phyloP scores from a whole-genome alignment of 495 filamentous ascomycete genomes.

The Cladorrhinum samala region DNA sequence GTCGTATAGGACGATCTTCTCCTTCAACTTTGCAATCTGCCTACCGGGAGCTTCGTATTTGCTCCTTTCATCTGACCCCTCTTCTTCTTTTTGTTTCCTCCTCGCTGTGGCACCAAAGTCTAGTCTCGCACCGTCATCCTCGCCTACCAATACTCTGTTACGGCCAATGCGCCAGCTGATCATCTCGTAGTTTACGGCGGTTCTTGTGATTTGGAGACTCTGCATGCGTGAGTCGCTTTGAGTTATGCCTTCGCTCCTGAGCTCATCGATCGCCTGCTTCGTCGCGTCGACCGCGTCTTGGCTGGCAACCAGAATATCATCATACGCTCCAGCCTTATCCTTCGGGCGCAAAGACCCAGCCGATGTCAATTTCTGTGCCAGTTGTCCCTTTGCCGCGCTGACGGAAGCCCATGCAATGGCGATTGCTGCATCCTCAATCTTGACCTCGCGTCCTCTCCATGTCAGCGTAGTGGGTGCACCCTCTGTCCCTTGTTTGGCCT shows the following conservation, averaged over 20 bases:
- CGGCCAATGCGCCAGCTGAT: slow-evolving; percentile 92
- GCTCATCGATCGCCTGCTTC: slow-evolving; percentile 86
- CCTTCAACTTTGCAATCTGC: slow-evolving; percentile 73
- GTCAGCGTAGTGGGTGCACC: slow-evolving; percentile 68
- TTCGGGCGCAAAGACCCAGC: slow-evolving; percentile 49
- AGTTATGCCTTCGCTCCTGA: slow-evolving; percentile 73
- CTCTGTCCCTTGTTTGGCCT: slow-evolving; percentile 51
- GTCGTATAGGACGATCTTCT: slow-evolving; percentile 89
- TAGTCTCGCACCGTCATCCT: slow-evolving; percentile 63
- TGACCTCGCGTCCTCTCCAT: slow-evolving; percentile 84
- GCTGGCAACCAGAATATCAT: slow-evolving; percentile 80
- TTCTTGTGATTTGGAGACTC: slow-evolving; percentile 83
- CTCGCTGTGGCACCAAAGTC: slow-evolving; percentile 39
- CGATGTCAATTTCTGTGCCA: slow-evolving; percentile 58
- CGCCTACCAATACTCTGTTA: slow-evolving; percentile 79
- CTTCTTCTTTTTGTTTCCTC: slow-evolving; percentile 36
- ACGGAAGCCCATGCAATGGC: slow-evolving; percentile 59
- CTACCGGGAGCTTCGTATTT: slow-evolving; percentile 55
- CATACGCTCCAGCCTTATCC: slow-evolving; percentile 72
- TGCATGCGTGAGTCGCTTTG: slow-evolving; percentile 86
- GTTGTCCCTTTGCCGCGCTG: slow-evolving; percentile 44
- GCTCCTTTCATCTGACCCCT: slow-evolving; percentile 34
- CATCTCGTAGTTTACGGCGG: slow-evolving; percentile 86
- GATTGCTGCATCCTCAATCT: slow-evolving; percentile 90
- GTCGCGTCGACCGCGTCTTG: slow-evolving; percentile 94